Base-by-base conservation (phyloP, 176 grass and related monocot genomes). In the Pontederia crassipes region DNA sequence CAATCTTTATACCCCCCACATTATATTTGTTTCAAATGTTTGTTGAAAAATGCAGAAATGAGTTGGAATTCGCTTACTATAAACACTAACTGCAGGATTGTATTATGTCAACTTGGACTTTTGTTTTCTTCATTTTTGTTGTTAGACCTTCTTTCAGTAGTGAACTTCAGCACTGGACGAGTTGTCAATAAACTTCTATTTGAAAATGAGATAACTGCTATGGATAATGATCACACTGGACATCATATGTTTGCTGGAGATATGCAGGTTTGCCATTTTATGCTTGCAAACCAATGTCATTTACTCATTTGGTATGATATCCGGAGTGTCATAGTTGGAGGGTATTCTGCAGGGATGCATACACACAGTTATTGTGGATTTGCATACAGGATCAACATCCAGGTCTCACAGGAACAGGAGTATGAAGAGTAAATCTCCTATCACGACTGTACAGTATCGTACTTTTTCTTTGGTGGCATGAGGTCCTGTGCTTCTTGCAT, bases 131-230 rank as follows among this genome's bases (percentile, higher is more conserved):
- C 24, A 1, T 49, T 17, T 66, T 16, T 10, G 58, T 74, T 59
- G 54, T 67, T 45, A 55, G 15, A 35, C 67, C n/a, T 61, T 61
- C 46, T 52, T 66, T 48, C 72, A 97, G 92, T 57, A 48, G 87
- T 97, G 73, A 97, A 97, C 83, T 97, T 97, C 80, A 97, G 93
- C 71, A 97, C 93, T 9, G 93, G 93, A 59, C 84, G 87, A 76
- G 74, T 88, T 81, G 71, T 88, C 64, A 88, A 79, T 75, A 97
- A 97, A 75, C 87, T 92, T 77, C 78, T 62, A 46, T 88, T 91
- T 78, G 93, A 97, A 77, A 80, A 88, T 72, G 81, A 81, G 62
- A 86, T 97, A 72, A 92, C 87, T 58, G 93, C 87, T 64, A 78
- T 92, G 71, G 93, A 97, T 79, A 74, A 88, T 78, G 87, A 88